phyloP scores from a whole-genome alignment of 2,329 filamentous ascomycete genomes.

The Stylonectria norvegica region DNA sequence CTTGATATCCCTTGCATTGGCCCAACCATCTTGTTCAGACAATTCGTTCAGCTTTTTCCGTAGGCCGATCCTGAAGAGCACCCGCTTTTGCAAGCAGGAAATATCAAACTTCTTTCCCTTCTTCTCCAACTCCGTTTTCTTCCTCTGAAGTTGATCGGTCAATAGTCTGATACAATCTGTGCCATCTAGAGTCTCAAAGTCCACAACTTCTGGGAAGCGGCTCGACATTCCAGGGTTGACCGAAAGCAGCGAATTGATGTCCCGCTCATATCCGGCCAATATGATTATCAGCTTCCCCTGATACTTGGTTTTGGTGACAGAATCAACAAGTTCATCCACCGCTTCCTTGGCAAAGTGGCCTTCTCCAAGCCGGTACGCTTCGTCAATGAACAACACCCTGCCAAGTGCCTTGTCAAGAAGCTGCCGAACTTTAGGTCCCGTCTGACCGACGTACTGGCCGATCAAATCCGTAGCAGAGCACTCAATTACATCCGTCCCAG shows the following conservation, averaged over 20 bases:
- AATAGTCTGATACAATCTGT: constrained; percentile 39
- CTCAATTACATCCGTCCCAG: constrained; percentile 57
- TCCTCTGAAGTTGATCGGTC: constrained; percentile 36
- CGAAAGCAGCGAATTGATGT: constrained; percentile 61
- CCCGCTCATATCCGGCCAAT: constrained; percentile 63
- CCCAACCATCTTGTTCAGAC: constrained; percentile 50
- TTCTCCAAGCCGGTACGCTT: constrained; percentile 62
- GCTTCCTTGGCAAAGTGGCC: constrained; percentile 56
- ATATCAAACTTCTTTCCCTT: constrained; percentile 23
- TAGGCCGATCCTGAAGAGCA: constrained; percentile 10
- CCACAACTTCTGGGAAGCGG: constrained; percentile 60
- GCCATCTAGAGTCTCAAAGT: constrained; percentile 48
- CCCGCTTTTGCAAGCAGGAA: constrained; percentile 19
- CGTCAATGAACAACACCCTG: constrained; percentile 67
- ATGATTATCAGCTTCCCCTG: constrained; percentile 61
- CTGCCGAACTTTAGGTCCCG: constrained; percentile 59
- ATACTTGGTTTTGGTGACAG: constrained; percentile 54
- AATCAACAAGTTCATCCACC: constrained; percentile 52
- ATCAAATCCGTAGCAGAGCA: constrained; percentile 67
- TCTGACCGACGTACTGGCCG: constrained; percentile 66
- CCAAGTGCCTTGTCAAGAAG: constrained; percentile 61
- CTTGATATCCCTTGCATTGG: constrained; percentile 60
- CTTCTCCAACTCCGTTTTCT: constrained; percentile 17
- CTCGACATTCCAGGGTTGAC: constrained; percentile 62
- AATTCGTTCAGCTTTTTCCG: constrained; percentile 38